Evolutionary conservation across 2,329 filamentous ascomycete species (phyloP), one percentile per base, ranked within the genome.

Genomic region (Hypoxylon sp.): DNA sequence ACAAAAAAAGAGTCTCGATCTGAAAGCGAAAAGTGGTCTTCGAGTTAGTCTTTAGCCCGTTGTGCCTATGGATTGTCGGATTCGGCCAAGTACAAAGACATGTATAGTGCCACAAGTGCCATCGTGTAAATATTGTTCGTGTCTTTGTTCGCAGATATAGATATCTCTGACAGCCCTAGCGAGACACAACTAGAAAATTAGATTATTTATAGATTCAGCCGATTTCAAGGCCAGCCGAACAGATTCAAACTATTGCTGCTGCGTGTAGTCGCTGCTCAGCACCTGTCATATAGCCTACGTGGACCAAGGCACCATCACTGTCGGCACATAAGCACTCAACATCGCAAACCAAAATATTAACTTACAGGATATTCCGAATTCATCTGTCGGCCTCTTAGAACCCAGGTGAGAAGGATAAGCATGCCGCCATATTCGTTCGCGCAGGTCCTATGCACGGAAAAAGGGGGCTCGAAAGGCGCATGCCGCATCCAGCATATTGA

Each of bases 41-140:
- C 14, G 12, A 19, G 23, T 30, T n/a, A 19, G 23, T 9, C 34
- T 58, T 58, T 62, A 14, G 12, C 29, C 43, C 30, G 50, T 61
- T 63, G 51, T 39, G 21, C 37, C 4, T 11, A 19, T 45, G 25
- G 3, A 29, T 19, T 27, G 16, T 66, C 67, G 63, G 63, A 59
- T 67, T 66, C 63, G 57, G 63, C 53, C 16, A 52, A 51, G 45
- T 21, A 69, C 63, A 69, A 69, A 67, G 63, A 32, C 16, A 3
- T 8, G 16, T 32, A 19, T 39, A n/a, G 2, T 21, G 12, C 12
- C 12, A 21, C n/a, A n/a, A n/a, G n/a, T n/a, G n/a, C n/a, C n/a
- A n/a, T n/a, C n/a, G n/a, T n/a, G n/a, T n/a, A n/a, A 30, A 43
- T 2, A 41, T 8, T 34, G 21, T 32, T 29, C 7, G 12, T 21